Conservation (phyloP, 1,284 basidiomycete genomes). For the Leccinum fallax region DNA sequence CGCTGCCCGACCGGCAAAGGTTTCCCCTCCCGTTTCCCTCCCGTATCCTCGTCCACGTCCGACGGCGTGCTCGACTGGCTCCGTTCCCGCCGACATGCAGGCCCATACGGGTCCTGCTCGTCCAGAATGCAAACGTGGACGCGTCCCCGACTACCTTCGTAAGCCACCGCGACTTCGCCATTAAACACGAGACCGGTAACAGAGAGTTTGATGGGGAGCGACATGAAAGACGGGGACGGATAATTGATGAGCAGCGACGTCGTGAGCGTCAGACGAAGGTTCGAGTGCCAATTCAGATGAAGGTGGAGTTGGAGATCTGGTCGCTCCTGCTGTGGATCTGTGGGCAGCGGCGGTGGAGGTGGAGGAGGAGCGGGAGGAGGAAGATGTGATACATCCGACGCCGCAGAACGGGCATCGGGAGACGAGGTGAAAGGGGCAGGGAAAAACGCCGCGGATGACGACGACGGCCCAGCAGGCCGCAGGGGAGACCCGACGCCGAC, state of each 20-base stretch:
- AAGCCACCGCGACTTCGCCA: slow-evolving; percentile 88
- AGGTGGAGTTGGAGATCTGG: slow-evolving; percentile 80
- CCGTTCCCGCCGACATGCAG: slow-evolving; percentile 48
- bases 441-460: slow-evolving; percentile 39
- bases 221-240: slow-evolving; percentile 94
- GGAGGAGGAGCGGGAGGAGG: not conserved
- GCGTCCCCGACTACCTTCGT: slow-evolving; percentile 80
- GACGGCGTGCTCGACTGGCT: slow-evolving; percentile 42
- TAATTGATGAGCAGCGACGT: slow-evolving; percentile 97
- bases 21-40: slow-evolving; percentile 48
- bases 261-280: slow-evolving; percentile 81
- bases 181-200: slow-evolving; percentile 87
- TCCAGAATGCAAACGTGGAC: slow-evolving; percentile 90
- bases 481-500: not conserved
- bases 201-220: slow-evolving; percentile 89
- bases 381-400: not conserved
- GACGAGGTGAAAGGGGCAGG: slow-evolving; percentile 44
- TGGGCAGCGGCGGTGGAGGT: not conserved
- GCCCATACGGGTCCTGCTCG: slow-evolving; percentile 80
- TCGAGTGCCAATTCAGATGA: slow-evolving; percentile 74
- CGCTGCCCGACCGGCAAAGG: slow-evolving; percentile 79
- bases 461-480: not conserved
- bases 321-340: slow-evolving; percentile 30
- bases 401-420: slow-evolving; percentile 29
- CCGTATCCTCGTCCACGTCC: slow-evolving; percentile 45